Base-by-base conservation (phyloP, 805 yeast species). In the Pichia exigua region DNA sequence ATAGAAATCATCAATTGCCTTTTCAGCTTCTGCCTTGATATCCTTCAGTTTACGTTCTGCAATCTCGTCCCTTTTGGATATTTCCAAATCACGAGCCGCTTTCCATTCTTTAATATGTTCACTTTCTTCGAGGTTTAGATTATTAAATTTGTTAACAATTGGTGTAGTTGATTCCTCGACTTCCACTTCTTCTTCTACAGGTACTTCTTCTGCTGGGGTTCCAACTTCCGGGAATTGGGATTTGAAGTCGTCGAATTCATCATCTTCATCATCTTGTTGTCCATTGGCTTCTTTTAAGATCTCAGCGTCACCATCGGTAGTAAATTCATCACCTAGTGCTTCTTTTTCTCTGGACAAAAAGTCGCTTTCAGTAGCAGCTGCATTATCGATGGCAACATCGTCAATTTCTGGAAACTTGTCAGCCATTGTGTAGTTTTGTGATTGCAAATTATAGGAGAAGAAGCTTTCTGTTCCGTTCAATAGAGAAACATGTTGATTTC, bases 1-100 rank as follows among this genome's bases (percentile, higher is more conserved):
- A 68, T 92, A 92, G 68, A 92, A 92, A 57, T 87, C 96, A 66
- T 92, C 97, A 62, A 90, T 81, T 49, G 89, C 83, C 65, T 82
- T 81, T 62, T 81, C 79, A 11, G 98, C 98, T 56, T 84, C 83
- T 48, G 79, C 77, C 51, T 85, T 78, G 53, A 89, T 76, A 54
- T 82, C 88, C 30, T 73, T 73, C 63, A 85, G 79, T 65, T 80
- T 85, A 59, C 79, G 72, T 21, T 71, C 72, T 59, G 85, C 83
- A 56, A 79, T 80, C 59, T 77, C 83, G 63, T 92, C 98, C 64
- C 95, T 79, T 62, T 87, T 81, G 49, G 77, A 73, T 55, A 92
- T 83, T 66, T 90, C 96, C 53, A 85, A 74, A 46, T 81, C 85
- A 62, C 89, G 79, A 61, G 89, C 83, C 61, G 81, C 83, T 64